These are phyloP conservation scores for Hanseniaspora meyeri DNA, from an alignment of 805 yeast genomes.

Conservation along the genomic window DNA sequence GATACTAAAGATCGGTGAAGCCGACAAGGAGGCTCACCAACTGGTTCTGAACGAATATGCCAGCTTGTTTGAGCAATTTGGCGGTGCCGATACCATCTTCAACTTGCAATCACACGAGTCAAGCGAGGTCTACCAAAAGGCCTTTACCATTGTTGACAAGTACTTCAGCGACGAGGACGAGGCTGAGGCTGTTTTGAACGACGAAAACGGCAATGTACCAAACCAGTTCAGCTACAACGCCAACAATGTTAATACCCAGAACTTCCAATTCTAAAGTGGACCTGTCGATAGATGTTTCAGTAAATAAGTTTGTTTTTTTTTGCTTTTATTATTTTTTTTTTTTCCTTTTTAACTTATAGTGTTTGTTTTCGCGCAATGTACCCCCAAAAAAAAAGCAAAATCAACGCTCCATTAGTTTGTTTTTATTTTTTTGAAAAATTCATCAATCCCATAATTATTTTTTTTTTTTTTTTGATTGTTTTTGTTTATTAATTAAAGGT, in stretches of 20 bases:
- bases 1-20: conserved; percentile 85
- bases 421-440: neutral
- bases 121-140: conserved; percentile 84
- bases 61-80: conserved; percentile 88
- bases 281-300: neutral
- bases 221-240: conserved; percentile 71
- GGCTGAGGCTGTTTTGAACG: conserved; percentile 35
- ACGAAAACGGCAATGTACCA: conserved; percentile 66
- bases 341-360: neutral
- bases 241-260: conserved; percentile 38
- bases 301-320: neutral
- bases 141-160: conserved; percentile 78
- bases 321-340: too few relatives aligned
- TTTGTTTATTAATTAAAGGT: neutral
- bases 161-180: conserved; percentile 75
- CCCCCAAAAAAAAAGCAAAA: too few relatives aligned
- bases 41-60: conserved; percentile 72
- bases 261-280: conserved; percentile 23
- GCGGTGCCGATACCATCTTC: conserved; percentile 93
- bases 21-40: conserved; percentile 69
- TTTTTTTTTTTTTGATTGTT: neutral
- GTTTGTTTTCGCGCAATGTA: neutral
- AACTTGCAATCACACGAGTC: conserved; percentile 85
- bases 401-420: neutral
- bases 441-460: neutral